Percentiles rank a stretch among this genome's conserved stretches.
These are phyloP conservation scores for Metschnikowia rubicola DNA, from an alignment of 805 yeast genomes.

Conservation along the genomic window DNA sequence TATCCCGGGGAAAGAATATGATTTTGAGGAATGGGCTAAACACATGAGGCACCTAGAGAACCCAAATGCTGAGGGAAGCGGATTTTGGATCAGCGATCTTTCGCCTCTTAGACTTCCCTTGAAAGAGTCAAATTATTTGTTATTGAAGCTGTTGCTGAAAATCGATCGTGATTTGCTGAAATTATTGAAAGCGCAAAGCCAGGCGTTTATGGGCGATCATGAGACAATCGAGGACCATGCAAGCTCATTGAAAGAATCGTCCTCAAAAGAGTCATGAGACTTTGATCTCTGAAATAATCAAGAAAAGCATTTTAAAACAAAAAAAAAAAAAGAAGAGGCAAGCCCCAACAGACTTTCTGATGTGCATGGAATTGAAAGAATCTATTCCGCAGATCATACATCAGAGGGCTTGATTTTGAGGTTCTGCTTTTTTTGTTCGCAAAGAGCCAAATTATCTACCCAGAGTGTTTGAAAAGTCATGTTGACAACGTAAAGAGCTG, in stretches of 20 bases:
- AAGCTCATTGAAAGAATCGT: not conserved
- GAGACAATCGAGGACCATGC: not conserved
- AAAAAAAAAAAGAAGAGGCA: too few relatives aligned
- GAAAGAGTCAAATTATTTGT: conserved; percentile 62
- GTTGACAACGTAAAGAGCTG: too few relatives aligned
- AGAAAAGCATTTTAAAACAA: too few relatives aligned
- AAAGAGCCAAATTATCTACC: too few relatives aligned
- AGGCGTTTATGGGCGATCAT: conserved; percentile 1
- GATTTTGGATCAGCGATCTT: conserved; percentile 61
- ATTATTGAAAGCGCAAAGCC: not conserved
- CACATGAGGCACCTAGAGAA: conserved; percentile 31
- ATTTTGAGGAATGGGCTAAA: conserved; percentile 51
- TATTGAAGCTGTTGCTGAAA: conserved; percentile 31
- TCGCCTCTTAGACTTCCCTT: conserved; percentile 72
- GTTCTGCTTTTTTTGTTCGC: too few relatives aligned
- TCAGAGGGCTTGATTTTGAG: too few relatives aligned
- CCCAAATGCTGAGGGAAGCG: conserved; percentile 12
- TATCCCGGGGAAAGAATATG: conserved; percentile 40
- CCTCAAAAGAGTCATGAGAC: too few relatives aligned
- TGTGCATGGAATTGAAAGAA: too few relatives aligned
- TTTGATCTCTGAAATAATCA: too few relatives aligned
- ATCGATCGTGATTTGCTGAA: conserved; percentile 21
- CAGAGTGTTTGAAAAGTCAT: too few relatives aligned
- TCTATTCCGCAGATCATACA: too few relatives aligned
- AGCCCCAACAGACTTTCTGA: too few relatives aligned